phyloP scores from a whole-genome alignment of 176 grass and related monocot genomes.

The Themeda triandra region DNA sequence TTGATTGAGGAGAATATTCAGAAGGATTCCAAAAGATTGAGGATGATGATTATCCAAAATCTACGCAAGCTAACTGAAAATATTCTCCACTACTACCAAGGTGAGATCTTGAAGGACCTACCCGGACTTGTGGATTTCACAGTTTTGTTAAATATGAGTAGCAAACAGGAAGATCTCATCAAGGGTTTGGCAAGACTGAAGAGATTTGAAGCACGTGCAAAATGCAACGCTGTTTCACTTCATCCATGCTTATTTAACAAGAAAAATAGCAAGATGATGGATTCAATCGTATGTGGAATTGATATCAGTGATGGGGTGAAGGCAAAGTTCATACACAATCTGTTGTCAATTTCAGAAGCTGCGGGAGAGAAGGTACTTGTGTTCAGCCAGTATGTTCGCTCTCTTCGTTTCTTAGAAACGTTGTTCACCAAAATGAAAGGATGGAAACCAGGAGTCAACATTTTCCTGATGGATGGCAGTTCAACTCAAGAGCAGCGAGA shows the following conservation, averaged over 20 bases:
- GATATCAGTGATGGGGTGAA: slow-evolving; percentile 60
- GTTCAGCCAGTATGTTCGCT: slow-evolving; percentile 69
- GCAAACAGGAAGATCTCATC: slow-evolving; percentile 43
- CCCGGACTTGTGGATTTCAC: slow-evolving; percentile 77
- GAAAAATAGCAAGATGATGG: slow-evolving; percentile 39
- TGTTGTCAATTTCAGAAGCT: slow-evolving; percentile 61
- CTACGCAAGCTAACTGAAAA: slow-evolving; percentile 63
- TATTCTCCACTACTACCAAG: slow-evolving; percentile 86
- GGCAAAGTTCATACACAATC: slow-evolving; percentile 55
- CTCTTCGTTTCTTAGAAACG: slow-evolving; percentile 60
- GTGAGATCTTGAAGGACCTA: slow-evolving; percentile 68
- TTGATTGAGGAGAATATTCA: slow-evolving; percentile 71
- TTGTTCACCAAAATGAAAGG: slow-evolving; percentile 56
- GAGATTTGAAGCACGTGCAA: slow-evolving; percentile 47
- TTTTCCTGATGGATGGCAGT: slow-evolving; percentile 51
- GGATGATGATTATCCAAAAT: slow-evolving; percentile 64
- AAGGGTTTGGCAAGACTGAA: slow-evolving; percentile 30
- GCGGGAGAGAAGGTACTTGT: slow-evolving; percentile 68
- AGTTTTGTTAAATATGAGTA: slow-evolving; percentile 56
- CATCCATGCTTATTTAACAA: slow-evolving; percentile 51
- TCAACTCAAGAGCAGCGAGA: slow-evolving; percentile 52
- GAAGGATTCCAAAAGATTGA: slow-evolving; percentile 48
- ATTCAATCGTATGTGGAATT: slow-evolving; percentile 29
- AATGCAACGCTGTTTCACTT: slow-evolving; percentile 65
- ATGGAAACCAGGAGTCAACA: slow-evolving; percentile 54